phyloP scores from a whole-genome alignment of 2,329 filamentous ascomycete genomes.

The Herpotrichia juniperi region DNA sequence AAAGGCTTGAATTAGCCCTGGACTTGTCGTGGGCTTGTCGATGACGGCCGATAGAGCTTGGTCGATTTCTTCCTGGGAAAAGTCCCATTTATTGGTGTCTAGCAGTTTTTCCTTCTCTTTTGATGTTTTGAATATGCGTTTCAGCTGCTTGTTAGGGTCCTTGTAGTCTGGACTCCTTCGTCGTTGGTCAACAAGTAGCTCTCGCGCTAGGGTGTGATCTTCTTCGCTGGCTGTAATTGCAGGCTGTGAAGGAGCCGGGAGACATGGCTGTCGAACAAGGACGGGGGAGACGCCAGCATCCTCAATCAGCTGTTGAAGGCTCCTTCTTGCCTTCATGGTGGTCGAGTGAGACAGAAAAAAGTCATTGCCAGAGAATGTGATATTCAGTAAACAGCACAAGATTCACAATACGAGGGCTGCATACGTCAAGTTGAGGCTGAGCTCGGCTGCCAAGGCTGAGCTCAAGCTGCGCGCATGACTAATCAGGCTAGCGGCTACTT shows the following conservation, averaged over 20 bases:
- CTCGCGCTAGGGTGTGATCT: constrained; percentile 36
- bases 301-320: constrained; percentile 35
- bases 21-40: constrained; percentile 32
- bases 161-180: constrained; percentile 35
- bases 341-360: constrained; percentile 1
- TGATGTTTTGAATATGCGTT: constrained; percentile 42
- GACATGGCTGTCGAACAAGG: constrained; percentile 34
- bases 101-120: constrained; percentile 42
- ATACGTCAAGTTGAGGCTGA: constrained; percentile 12
- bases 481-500: neutral
- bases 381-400: neutral
- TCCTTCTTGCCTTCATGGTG: constrained; percentile 35
- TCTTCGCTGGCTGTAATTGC: constrained; percentile 36
- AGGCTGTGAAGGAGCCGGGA: constrained; percentile 39
- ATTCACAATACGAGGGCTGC: neutral
- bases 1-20: constrained; percentile 42
- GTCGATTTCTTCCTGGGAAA: constrained; percentile 44
- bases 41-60: constrained; percentile 41
- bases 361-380: neutral
- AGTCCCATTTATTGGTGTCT: constrained; percentile 32
- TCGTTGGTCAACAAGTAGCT: constrained; percentile 38
- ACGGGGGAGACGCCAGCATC: constrained; percentile 34
- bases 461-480: neutral
- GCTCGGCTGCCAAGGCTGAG: neutral
- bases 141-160: constrained; percentile 36